Base-by-base conservation (phyloP, 2,329 filamentous ascomycete genomes). In the Sporothrix dimorphospora region DNA sequence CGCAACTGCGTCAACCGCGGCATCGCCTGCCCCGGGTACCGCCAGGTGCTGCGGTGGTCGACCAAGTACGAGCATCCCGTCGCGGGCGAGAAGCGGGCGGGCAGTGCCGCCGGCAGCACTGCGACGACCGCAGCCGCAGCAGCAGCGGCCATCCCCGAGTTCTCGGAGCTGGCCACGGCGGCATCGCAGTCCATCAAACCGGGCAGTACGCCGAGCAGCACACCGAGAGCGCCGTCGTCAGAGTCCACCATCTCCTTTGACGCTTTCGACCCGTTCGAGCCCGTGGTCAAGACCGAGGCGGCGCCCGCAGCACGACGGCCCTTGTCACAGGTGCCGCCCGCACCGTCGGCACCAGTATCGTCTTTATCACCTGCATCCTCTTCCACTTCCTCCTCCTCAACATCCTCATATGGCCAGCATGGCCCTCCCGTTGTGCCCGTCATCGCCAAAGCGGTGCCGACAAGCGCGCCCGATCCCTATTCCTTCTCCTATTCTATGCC, bases 31-130 rank as follows among this genome's bases (percentile, higher is more conserved):
- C 77, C 77, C 14, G 79, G 79, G 0, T 80, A 79, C 69, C 75
- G 75, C 14, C 77, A 79, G 27, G 78, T 79, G 24, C 78, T 83
- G 59, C 81, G 80, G 49, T 83, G 82, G 82, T 83, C 82, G 0
- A 82, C 81, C 73, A 83, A 83, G 59, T 80, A 83, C 71, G 81
- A 83, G 76, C 51, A 73, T 42, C 61, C 73, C 3, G 49, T 27
- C 5, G 45, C 53, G 16, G 40, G n/a, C n/a, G 65, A 55, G 63
- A 24, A 57, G 30, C 16, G 24, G 19, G 21, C 30, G 24, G 24
- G 68, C 38, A 69, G 70, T n/a, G n/a, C 8, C 12, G 30, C 14
- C 21, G 34, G 9, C 6, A 24, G 38, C 38, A 27, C 30, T 38
- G 14, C 7, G 21, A 11, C 27, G 8, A 30, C 55, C 4, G 6